These are phyloP conservation scores for Pneumocystis murina DNA, from an alignment of 1,139 yeast species.

Conservation along the genomic window DNA sequence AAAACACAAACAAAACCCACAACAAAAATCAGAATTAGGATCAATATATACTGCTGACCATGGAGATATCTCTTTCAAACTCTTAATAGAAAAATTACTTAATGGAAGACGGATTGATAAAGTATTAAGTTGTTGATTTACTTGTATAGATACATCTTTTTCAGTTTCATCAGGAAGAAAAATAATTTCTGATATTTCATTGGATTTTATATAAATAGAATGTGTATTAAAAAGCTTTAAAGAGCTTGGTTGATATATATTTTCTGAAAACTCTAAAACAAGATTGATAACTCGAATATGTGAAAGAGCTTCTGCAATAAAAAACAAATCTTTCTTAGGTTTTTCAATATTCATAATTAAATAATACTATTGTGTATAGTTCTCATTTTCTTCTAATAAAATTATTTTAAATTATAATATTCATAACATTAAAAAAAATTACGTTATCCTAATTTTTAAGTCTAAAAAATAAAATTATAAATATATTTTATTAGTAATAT, in stretches of 20 bases:
- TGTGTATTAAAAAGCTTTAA: background rate
- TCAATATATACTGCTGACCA: conserved; percentile 1
- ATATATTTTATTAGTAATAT: background rate
- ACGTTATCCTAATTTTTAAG: background rate
- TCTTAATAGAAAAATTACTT: background rate
- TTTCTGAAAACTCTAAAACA: background rate
- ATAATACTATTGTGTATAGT: background rate
- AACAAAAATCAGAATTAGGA: background rate
- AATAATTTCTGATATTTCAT: background rate
- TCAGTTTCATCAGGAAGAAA: background rate
- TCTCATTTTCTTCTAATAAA: background rate
- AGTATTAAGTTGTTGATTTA: background rate
- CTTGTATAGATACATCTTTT: background rate
- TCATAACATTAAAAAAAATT: background rate
- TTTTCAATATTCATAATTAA: background rate
- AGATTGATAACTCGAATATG: background rate
- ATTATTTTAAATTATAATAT: background rate
- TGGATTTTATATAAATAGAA: background rate
- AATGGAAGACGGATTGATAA: background rate
- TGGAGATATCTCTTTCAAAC: background rate
- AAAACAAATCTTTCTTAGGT: background rate
- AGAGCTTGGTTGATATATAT: background rate
- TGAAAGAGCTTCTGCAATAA: background rate
- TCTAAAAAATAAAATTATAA: background rate
- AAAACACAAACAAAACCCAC: background rate